phyloP scores from a whole-genome alignment of 805 yeast genomes.

The Maudiozyma turicensis region DNA sequence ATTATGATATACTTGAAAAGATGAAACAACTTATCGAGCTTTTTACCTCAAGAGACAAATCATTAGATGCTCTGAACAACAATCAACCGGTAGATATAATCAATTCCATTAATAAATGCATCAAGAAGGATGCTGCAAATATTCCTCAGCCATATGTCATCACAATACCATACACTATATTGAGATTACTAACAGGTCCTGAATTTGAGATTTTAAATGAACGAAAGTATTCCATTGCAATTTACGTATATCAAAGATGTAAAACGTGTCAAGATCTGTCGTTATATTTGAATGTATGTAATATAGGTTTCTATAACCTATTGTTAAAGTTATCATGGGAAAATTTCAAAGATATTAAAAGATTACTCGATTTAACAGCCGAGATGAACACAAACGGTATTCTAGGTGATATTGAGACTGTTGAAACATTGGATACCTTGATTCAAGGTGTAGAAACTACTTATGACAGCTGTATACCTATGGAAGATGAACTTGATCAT shows the following conservation, averaged over 20 bases:
- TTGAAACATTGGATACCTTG: constrained; percentile 17
- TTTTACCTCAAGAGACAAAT: constrained; percentile 10
- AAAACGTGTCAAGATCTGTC: constrained; percentile 19
- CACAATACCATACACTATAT: constrained; percentile 20
- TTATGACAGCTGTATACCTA: constrained; percentile 17
- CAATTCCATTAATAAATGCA: constrained; percentile 9
- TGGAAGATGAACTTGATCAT: constrained; percentile 3
- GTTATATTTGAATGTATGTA: constrained; percentile 24
- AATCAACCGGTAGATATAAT: constrained; percentile 9
- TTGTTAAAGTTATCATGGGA: constrained; percentile 24
- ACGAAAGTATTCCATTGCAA: constrained; percentile 18
- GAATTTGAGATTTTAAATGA: constrained; percentile 6
- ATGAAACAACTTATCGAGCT: constrained; percentile 7
- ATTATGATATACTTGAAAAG: constrained; percentile 17
- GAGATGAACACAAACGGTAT: constrained; percentile 29
- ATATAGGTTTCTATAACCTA: constrained; percentile 24
- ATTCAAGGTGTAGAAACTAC: constrained; percentile 13
- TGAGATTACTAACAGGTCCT: constrained; percentile 10
- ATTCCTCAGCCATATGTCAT: constrained; percentile 24
- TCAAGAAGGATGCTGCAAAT: constrained; percentile 1
- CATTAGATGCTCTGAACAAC: constrained; percentile 4
- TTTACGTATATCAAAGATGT: constrained; percentile 22
- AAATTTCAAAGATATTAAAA: constrained; percentile 18
- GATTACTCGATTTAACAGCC: constrained; percentile 12
- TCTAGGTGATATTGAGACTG: constrained; percentile 23